These are phyloP conservation scores for Cladosporium sp. DNA, from an alignment of 2,329 filamentous ascomycete genomes.

Conservation along the genomic window DNA sequence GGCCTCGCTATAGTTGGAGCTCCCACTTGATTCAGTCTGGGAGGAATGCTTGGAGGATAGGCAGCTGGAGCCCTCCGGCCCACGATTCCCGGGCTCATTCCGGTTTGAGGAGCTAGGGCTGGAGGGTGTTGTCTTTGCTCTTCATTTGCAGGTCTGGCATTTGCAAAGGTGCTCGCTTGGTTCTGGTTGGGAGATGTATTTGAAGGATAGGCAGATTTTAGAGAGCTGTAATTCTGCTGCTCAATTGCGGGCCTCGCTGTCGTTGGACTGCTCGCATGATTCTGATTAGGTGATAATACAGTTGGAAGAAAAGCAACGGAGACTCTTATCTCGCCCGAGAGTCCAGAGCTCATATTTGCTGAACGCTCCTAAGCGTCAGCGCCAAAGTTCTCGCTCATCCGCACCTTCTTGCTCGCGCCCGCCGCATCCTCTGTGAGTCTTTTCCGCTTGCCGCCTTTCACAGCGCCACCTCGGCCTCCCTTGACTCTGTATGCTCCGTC, in stretches of 20 bases:
- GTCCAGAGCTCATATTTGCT: not conserved
- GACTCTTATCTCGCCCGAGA: not conserved
- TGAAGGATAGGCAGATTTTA: not conserved
- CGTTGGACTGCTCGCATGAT: not conserved
- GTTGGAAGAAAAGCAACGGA: not conserved
- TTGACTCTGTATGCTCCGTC: constrained; percentile 51
- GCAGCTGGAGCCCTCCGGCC: not conserved
- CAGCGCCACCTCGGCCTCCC: constrained; percentile 45
- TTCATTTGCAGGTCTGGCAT: not conserved
- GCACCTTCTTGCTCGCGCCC: constrained; percentile 25
- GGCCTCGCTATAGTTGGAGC: too few relatives aligned
- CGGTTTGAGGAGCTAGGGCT: not conserved
- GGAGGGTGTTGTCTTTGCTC: not conserved
- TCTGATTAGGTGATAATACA: not conserved
- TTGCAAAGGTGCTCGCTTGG: not conserved
- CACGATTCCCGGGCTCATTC: not conserved
- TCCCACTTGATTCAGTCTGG: not conserved
- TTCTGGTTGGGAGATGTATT: not conserved
- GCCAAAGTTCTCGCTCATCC: constrained; percentile 21
- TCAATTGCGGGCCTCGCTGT: not conserved
- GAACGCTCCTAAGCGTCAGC: not conserved
- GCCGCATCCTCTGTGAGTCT: constrained; percentile 23
- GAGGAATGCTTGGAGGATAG: not conserved
- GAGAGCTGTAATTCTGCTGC: not conserved
- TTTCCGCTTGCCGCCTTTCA: constrained; percentile 47